Conservation (phyloP, 2,329 filamentous ascomycete species). For the Colletotrichum tropicicola region DNA sequence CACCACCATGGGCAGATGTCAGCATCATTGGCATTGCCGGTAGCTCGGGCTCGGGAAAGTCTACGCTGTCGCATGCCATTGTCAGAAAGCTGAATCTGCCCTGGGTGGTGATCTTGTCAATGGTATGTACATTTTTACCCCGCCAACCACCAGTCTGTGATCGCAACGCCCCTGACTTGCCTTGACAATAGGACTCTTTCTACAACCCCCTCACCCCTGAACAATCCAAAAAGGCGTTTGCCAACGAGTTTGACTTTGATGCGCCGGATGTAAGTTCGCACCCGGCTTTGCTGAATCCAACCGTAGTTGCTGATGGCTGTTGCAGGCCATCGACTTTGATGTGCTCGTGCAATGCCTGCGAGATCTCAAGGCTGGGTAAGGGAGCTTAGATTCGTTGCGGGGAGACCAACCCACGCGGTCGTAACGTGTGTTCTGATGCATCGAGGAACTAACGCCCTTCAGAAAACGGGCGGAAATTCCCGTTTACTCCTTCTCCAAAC, state of each 20-base stretch:
- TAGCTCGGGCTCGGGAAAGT: constrained; percentile 94
- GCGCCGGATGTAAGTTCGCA: constrained; percentile 70
- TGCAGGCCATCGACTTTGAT: constrained; percentile 89
- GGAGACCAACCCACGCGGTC: too few relatives aligned
- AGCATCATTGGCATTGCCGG: constrained; percentile 97
- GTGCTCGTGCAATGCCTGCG: constrained; percentile 79
- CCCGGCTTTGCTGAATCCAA: not conserved
- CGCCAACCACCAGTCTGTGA: not conserved
- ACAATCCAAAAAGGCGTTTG: constrained; percentile 82
- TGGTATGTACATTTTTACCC: constrained; percentile 65
- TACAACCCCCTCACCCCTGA: constrained; percentile 89
- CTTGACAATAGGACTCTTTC: constrained; percentile 80
- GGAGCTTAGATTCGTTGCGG: constrained; percentile 11
- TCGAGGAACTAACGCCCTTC: not conserved
- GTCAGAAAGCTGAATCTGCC: constrained; percentile 89
- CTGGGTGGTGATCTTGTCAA: constrained; percentile 97
- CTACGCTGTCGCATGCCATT: constrained; percentile 91
- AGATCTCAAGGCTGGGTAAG: constrained; percentile 91
- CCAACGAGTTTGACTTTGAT: constrained; percentile 96
- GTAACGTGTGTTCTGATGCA: too few relatives aligned
- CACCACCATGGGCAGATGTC: constrained; percentile 94
- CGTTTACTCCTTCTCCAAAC: constrained; percentile 93
- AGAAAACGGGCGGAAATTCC: constrained; percentile 92
- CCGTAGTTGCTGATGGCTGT: not conserved
- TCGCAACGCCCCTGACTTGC: not conserved